These are phyloP conservation scores for Arbutus unedo DNA, from an alignment of 148 eudicot genomes.

Conservation along the genomic window DNA sequence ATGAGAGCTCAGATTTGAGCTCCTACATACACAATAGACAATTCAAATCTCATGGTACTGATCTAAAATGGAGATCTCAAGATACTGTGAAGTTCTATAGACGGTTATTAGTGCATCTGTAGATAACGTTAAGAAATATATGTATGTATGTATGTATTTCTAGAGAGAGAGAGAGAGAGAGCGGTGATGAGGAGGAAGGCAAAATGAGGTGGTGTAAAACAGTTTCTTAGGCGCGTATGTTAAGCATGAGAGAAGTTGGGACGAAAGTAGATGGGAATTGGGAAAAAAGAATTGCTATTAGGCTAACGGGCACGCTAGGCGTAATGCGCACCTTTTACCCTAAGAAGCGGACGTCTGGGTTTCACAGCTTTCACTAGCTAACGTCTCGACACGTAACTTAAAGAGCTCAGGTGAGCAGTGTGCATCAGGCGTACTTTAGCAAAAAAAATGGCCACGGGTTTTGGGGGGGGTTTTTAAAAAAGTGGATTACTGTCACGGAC, in stretches of 20 bases:
- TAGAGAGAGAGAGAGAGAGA: slow-evolving; percentile 6
- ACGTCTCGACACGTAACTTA: background rate
- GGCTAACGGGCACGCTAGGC: background rate
- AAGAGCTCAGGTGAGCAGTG: background rate
- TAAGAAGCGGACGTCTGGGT: background rate
- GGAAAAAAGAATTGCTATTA: background rate
- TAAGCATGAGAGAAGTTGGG: background rate
- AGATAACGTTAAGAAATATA: slow-evolving; percentile 1
- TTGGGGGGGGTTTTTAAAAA: background rate
- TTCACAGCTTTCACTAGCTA: background rate
- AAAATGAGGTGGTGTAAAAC: background rate
- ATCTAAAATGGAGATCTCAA: background rate
- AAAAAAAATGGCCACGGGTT: background rate
- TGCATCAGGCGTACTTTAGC: background rate
- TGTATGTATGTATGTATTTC: background rate
- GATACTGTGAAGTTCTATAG: background rate
- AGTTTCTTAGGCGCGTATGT: background rate
- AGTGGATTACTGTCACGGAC: background rate
- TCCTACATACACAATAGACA: background rate
- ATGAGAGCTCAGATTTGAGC: background rate
- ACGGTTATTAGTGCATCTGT: background rate
- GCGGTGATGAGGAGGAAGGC: background rate
- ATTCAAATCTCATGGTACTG: background rate
- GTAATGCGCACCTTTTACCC: slow-evolving; percentile 7
- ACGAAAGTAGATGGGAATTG: background rate